Percentiles rank a stretch among this genome's conserved stretches.
Conservation (phyloP, 805 yeast genomes). For the Metschnikowia lochheadii region DNA sequence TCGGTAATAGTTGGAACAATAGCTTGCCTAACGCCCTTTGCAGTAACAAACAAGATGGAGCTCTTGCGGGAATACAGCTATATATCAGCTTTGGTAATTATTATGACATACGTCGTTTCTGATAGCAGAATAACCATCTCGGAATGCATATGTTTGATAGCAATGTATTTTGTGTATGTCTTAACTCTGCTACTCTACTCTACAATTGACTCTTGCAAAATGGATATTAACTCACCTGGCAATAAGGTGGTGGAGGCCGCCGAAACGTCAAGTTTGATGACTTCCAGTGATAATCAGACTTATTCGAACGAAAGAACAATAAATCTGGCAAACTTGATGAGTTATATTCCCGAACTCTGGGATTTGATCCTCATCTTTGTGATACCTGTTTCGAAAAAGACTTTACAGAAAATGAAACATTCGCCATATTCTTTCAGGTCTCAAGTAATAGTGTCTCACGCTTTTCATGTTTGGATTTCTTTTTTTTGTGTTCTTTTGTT, state of each 20-base stretch:
- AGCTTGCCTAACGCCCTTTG: constrained; percentile 21
- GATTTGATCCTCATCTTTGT: constrained; percentile 6
- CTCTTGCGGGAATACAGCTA: constrained; percentile 27
- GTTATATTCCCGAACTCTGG: neutral
- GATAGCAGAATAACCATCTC: constrained; percentile 32
- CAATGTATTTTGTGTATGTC: constrained; percentile 16
- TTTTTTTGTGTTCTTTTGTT: constrained; percentile 1
- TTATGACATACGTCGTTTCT: constrained; percentile 26
- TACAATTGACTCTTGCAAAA: neutral
- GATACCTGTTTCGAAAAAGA: constrained; percentile 8
- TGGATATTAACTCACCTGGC: constrained; percentile 2
- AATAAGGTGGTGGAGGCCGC: constrained; percentile 1
- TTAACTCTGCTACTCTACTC: constrained; percentile 1
- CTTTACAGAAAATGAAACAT: neutral
- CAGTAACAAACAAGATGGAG: constrained; percentile 17
- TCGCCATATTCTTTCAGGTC: neutral
- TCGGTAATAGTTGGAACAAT: constrained; percentile 35
- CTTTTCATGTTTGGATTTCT: constrained; percentile 12
- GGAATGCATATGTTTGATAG: constrained; percentile 28
- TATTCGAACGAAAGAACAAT: too few relatives aligned
- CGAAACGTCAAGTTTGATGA: constrained; percentile 7
- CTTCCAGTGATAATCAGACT: neutral
- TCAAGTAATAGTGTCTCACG: constrained; percentile 16
- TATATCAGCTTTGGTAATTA: constrained; percentile 24
- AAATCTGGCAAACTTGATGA: neutral